A percentile compares a stretch with the other conserved stretches of the same genome.
Evolutionary conservation across 78 protist species (phyloP).

Genomic region (Dictyostelium firmibasis): DNA sequence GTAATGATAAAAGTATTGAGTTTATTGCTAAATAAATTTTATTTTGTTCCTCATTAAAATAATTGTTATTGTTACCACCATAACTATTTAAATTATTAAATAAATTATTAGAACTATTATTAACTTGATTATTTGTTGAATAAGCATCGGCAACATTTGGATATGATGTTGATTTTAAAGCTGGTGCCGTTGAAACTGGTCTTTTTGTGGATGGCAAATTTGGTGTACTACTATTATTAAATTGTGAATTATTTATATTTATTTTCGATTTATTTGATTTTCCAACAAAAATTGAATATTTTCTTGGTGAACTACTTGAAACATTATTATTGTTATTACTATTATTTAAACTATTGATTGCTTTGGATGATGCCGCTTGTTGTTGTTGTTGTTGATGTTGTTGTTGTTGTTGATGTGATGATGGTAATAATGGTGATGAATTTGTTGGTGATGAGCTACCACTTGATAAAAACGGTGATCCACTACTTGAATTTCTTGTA

Average conservation of each 20-base stretch:
- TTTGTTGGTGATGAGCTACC: background rate
- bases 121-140: background rate
- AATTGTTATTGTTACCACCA: background rate
- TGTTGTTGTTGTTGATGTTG: background rate
- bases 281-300: constrained; percentile 10
- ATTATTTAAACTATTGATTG: background rate
- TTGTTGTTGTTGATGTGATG: background rate
- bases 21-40: constrained; percentile 30
- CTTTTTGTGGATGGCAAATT: background rate
- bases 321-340: background rate
- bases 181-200: background rate
- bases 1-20: constrained; percentile 39
- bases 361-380: background rate
- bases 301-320: constrained; percentile 22
- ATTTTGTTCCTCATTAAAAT: constrained; percentile 18
- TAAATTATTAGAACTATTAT: background rate
- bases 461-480: background rate
- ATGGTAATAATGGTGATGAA: constrained; percentile 14
- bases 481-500: constrained; percentile 13
- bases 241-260: background rate
- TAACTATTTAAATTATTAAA: background rate
- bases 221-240: background rate
- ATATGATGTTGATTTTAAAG: constrained; percentile 7
- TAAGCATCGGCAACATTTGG: background rate
- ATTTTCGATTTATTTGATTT: background rate